Evolutionary conservation across 345 rosid species (phyloP), one percentile per base, ranked within the genome.

Genomic region (Melaleuca alternifolia): DNA sequence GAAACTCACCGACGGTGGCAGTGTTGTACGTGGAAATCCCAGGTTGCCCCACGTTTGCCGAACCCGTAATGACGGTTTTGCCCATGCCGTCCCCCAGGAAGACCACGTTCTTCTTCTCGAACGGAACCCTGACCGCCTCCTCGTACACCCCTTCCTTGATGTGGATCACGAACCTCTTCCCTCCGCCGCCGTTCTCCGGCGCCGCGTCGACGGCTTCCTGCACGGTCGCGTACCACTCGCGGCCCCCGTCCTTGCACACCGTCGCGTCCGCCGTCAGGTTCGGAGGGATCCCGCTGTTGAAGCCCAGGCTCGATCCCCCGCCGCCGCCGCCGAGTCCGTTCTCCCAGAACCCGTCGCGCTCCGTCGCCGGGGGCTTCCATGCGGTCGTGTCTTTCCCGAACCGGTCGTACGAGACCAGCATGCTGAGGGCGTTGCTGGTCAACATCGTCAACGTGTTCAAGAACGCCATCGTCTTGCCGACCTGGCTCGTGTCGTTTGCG

Each of bases 131-230:
- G 23, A 92, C 91, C 28, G 79, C 86, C 86, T 92, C 94, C 48
- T 90, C 87, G 6, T 92, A 92, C 8, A 91, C 86, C 50, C 94
- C 94, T 28, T 84, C 90, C 84, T 57, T 91, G 23, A 91, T 92
- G 46, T 76, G 87, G 14, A 92, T 89, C 90, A 91, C 94, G 48
- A 89, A 92, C 87, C 65, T 84, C n/a, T 50, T n/a, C 1, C 24
- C 48, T 21, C 26, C 21, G 4, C 59, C 62, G 61, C 18, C 44
- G 13, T 92, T 91, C 59, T 87, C 83, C 51, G 94, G 94, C 53
- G 93, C 94, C 52, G 90, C 89, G 28, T 92, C 87, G 2, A 92
- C 94, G 18, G 93, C 94, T 44, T 87, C 92, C 88, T 90, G 91
- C 62, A 92, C 88, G 87, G 88, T 89, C 75, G 77, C 87, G 76